Evolutionary conservation across 192 early-diverging fungal species (phyloP), one percentile per base, ranked within the genome.

Genomic region (Rhizophagus prolifer): DNA sequence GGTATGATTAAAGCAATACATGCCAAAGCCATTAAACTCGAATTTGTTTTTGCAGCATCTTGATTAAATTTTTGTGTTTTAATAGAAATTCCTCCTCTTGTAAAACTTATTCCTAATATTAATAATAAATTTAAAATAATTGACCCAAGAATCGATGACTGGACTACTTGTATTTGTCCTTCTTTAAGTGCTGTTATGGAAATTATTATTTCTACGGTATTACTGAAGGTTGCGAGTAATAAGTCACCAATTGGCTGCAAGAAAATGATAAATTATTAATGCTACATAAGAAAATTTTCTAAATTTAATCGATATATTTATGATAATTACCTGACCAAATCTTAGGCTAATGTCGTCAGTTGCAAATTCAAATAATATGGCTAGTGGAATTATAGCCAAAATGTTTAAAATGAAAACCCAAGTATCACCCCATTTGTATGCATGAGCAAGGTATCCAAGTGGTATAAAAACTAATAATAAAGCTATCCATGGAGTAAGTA

Each of bases 311-410:
- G 3, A 31, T 2, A 31, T 3, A 38, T 38, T 44, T 12, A 10
- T 41, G 7, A 12, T 44, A 12, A 12, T 12, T 44, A 80, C 83
- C 47, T 89, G 86, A 77, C 89, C 88, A 46, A 86, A 73, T 34
- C 85, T 78, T 81, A 87, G 79, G 0, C 87, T 31, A 36, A 82
- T 65, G 38, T 82, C 79, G 9, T 85, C 81, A 54, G 79, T 82
- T 7, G 76, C 76, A 50, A 70, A 82, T 44, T 77, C 83, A 26
- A 82, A 75, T 23, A 82, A 10, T 74, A 97, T 95, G 31, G 97
- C 96, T 47, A 98, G 82, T 38, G 95, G 94, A n/a, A 98, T 81
- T 46, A 97, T 93, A 7, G 94, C 96, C 25, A 94, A 86, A 59
- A 98, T 95, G 87, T 97, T 98, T 59, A 96, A 83, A 19, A 89